A percentile compares a stretch with the other conserved stretches of the same genome.
phyloP scores from a whole-genome alignment of 2,329 filamentous ascomycete genomes.

The Paracamarosporium sp. region DNA sequence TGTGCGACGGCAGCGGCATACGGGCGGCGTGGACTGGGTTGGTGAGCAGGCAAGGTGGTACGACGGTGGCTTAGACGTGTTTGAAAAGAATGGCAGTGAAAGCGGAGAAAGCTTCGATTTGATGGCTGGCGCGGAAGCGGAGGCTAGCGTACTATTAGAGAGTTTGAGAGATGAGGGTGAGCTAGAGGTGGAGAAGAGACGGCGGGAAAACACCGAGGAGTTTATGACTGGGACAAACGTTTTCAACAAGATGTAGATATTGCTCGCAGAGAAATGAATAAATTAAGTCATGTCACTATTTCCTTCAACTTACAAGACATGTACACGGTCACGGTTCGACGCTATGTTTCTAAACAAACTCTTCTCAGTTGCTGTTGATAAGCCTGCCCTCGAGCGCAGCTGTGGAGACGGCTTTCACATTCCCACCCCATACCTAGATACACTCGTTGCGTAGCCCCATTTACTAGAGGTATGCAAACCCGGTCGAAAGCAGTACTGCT shows the following conservation, averaged over 20 bases:
- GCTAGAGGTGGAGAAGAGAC: constrained; percentile 19
- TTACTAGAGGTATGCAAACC: too few species aligned
- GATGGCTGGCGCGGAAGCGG: constrained; percentile 54
- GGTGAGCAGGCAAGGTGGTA: constrained; percentile 47
- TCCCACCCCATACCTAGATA: too few species aligned
- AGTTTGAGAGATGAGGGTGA: constrained; percentile 30
- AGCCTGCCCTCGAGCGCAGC: too few species aligned
- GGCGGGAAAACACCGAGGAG: constrained; percentile 25
- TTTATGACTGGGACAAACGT: constrained; percentile 26
- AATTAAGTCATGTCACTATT: neutral
- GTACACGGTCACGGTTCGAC: too few species aligned
- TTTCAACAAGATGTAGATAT: constrained; percentile 36
- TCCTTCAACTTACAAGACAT: neutral
- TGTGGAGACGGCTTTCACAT: too few species aligned
- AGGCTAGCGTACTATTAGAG: constrained; percentile 42
- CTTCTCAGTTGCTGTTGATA: too few species aligned
- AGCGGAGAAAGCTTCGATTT: constrained; percentile 53
- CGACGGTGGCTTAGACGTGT: constrained; percentile 41
- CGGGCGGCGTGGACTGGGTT: constrained; percentile 47
- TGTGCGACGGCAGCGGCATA: constrained; percentile 36
- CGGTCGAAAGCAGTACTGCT: too few species aligned
- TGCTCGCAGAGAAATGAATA: neutral
- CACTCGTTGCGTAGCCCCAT: too few species aligned
- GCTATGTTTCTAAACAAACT: too few species aligned
- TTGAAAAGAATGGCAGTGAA: constrained; percentile 36